Evolutionary conservation across 441 rosid species (phyloP).

Genomic region (Theobroma grandiflorum): DNA sequence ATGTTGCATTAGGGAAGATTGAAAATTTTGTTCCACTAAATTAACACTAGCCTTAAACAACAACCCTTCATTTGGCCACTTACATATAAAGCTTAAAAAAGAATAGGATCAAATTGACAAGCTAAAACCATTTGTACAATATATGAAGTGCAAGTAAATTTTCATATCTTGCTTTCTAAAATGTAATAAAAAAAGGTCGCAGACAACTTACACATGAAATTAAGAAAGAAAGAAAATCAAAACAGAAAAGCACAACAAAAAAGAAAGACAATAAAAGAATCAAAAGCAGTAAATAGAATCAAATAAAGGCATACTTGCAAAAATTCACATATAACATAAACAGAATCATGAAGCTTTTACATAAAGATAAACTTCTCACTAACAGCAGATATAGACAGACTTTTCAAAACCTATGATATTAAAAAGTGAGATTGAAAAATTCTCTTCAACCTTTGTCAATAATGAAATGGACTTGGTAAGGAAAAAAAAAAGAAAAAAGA

Average conservation of each 20-base stretch:
- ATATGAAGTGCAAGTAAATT: too few relatives aligned
- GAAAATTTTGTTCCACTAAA: conserved; percentile 33
- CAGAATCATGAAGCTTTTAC: conserved; percentile 96
- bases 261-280: too few relatives aligned
- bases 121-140: too few relatives aligned
- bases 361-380: conserved; percentile 98
- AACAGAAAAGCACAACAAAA: too few relatives aligned
- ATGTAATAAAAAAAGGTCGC: too few relatives aligned
- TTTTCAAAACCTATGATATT: conserved; percentile 78
- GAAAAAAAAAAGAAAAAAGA: conserved; percentile 32
- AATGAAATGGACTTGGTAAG: conserved; percentile 67
- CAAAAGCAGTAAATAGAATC: conserved; percentile 35
- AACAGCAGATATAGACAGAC: conserved; percentile 77
- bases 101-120: too few relatives aligned
- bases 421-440: conserved; percentile 81
- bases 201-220: too few relatives aligned
- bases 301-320: conserved; percentile 83
- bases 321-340: conserved; percentile 94
- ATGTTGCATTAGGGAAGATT: not conserved
- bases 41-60: too few relatives aligned
- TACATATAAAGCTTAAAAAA: too few relatives aligned
- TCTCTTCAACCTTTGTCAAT: conserved; percentile 76
- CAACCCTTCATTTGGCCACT: conserved; percentile 81
- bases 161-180: too few relatives aligned
- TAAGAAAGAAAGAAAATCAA: too few relatives aligned